Evolutionary conservation across 2,329 filamentous ascomycete species (phyloP).

Genomic region (Pseudocercospora cruenta): DNA sequence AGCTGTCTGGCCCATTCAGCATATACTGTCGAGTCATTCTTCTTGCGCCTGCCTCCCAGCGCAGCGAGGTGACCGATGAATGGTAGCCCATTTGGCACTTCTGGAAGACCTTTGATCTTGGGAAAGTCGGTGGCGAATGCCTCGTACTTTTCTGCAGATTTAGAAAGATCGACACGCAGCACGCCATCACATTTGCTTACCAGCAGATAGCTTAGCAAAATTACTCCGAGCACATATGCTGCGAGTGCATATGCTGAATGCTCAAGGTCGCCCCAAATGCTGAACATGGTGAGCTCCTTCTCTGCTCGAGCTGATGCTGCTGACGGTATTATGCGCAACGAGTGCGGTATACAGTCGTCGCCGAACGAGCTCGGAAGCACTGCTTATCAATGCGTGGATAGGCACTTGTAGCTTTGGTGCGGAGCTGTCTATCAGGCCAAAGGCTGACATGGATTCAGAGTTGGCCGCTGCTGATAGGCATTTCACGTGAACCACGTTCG

Average conservation of each 20-base stretch:
- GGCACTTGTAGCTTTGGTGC: neutral
- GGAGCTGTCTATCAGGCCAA: neutral
- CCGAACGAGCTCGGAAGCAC: neutral
- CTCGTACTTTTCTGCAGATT: neutral
- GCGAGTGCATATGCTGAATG: neutral
- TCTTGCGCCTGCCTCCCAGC: neutral
- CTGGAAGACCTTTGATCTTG: constrained; percentile 9
- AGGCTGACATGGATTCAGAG: neutral
- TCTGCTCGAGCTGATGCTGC: neutral
- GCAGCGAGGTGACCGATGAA: constrained; percentile 12
- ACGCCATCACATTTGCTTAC: neutral
- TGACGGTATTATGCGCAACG: neutral
- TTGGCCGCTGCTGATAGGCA: neutral
- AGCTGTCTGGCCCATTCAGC: constrained; percentile 1
- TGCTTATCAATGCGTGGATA: neutral
- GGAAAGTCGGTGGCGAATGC: constrained; percentile 10
- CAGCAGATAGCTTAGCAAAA: neutral
- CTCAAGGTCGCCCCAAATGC: neutral
- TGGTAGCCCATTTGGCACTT: constrained; percentile 1
- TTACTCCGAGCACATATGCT: neutral
- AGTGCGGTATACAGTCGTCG: neutral
- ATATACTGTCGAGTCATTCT: constrained; percentile 11
- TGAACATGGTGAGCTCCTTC: neutral
- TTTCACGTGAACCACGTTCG: neutral
- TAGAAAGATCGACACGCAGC: neutral